Evolutionary conservation across 352 stramenopile genomes (phyloP), one percentile per base, ranked within the genome.

Genomic region (Phytophthora sansomeana): DNA sequence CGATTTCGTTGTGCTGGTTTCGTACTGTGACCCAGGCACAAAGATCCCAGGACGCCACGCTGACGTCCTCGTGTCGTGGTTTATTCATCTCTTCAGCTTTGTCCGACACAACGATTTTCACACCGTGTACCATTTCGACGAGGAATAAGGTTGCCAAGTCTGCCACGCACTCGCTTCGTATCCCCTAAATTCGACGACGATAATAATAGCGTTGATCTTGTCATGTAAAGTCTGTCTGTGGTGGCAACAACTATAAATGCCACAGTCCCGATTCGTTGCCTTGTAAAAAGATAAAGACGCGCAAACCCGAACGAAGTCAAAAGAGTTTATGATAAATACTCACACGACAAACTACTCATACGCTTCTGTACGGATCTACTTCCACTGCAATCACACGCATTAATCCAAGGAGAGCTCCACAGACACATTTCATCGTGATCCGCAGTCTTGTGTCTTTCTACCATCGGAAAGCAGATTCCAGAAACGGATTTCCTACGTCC

Each of bases 251-350:
- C n/a, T n/a, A n/a, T n/a, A n/a, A n/a, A n/a, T n/a, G n/a, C n/a
- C n/a, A n/a, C n/a, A n/a, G n/a, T n/a, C n/a, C n/a, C n/a, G n/a
- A n/a, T n/a, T n/a, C 36, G 14, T 19, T 42, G 36, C 11, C 35
- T 41, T 42, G 36, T 19, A 1, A 4, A 42, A 19, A 9, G 33
- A n/a, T n/a, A n/a, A n/a, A n/a, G n/a, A 39, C 30, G 11, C 11
- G 30, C 5, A 1, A 38, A 42, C 39, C 24, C 39, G 39, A 44
- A 48, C 30, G 33, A 69, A 51, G 60, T 35, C 58, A 59, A 53
- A 53, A n/a, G n/a, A 67, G 56, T 69, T 73, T 24, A 63, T 60
- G 56, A 69, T 74, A 74, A 74, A 74, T 74, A 74, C 58, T 63
- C 60, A 70, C 60, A 70, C 47, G 46, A 60, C 51, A 69, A 69